Evolutionary conservation across 345 rosid genomes (phyloP).

Genomic region (Diplotaxis tenuifolia): DNA sequence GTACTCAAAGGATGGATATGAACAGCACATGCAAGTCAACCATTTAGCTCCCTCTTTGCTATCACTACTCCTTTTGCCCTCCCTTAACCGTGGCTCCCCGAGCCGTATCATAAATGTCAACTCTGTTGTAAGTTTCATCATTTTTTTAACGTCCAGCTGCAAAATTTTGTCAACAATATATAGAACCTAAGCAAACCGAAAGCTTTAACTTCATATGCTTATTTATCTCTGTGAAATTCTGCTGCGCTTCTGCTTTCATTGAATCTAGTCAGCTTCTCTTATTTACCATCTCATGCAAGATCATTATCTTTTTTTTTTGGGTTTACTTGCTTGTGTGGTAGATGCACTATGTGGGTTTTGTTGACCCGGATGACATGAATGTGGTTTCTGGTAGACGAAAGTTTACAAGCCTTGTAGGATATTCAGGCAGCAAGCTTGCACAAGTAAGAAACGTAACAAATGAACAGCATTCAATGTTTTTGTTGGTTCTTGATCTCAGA

Average conservation of each 20-base stretch:
- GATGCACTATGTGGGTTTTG: conserved; percentile 93
- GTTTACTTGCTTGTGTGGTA: conserved; percentile 33
- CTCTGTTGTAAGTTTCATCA: conserved; percentile 70
- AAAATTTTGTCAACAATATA: too few species aligned
- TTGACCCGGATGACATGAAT: conserved; percentile 90
- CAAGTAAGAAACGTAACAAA: conserved; percentile 55
- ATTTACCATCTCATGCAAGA: background rate
- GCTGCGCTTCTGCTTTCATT: too few species aligned
- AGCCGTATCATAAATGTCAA: conserved; percentile 86
- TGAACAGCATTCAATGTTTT: background rate
- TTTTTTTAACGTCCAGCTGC: too few species aligned
- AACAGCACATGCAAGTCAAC: conserved; percentile 93
- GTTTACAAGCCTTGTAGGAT: conserved; percentile 72
- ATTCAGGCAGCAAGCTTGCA: conserved; percentile 83
- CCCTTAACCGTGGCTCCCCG: conserved; percentile 77
- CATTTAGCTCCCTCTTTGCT: conserved; percentile 90
- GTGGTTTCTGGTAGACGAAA: conserved; percentile 70
- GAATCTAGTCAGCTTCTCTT: too few species aligned
- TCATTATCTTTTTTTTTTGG: conserved; percentile 13
- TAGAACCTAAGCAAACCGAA: background rate
- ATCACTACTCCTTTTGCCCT: conserved; percentile 81
- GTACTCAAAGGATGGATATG: conserved; percentile 84
- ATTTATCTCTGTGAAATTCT: background rate
- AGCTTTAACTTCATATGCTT: background rate
- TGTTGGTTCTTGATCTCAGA: background rate